A percentile compares a stretch with the other conserved stretches of the same genome.
These are phyloP conservation scores for Tuber microsphaerosporum DNA, from an alignment of 495 filamentous ascomycete species.

Conservation along the genomic window DNA sequence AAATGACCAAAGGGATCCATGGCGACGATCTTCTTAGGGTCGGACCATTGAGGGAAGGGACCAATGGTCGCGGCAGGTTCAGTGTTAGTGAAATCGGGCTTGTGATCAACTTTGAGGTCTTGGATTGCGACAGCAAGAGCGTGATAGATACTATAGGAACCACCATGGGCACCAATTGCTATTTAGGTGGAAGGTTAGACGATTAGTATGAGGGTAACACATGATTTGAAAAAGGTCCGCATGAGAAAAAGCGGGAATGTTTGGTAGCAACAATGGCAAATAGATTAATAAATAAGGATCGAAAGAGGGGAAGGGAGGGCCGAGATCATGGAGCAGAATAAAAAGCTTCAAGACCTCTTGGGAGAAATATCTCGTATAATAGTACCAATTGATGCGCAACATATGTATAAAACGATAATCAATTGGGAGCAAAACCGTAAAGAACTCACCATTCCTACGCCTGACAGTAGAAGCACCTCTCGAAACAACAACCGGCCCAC, in stretches of 20 bases:
- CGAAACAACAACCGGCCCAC: slow-evolving; percentile 89
- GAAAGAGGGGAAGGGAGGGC: slow-evolving; percentile 3
- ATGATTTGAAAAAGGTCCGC: slow-evolving; percentile 3
- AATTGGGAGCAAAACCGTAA: background rate
- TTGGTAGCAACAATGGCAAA: slow-evolving; percentile 8
- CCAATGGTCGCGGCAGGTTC: slow-evolving; percentile 84
- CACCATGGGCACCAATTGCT: slow-evolving; percentile 77
- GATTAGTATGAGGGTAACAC: slow-evolving; percentile 24
- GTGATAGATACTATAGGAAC: slow-evolving; percentile 96
- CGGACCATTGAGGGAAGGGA: slow-evolving; percentile 80
- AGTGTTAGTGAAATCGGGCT: slow-evolving; percentile 88
- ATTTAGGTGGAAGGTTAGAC: slow-evolving; percentile 20
- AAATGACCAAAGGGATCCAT: slow-evolving; percentile 95
- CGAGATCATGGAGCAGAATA: background rate
- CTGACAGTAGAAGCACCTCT: slow-evolving; percentile 67
- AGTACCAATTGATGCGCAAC: background rate
- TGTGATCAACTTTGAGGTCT: slow-evolving; percentile 74
- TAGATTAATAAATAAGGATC: background rate
- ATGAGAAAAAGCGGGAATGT: slow-evolving; percentile 2
- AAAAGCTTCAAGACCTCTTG: background rate
- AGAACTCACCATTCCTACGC: slow-evolving; percentile 68
- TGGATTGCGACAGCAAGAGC: slow-evolving; percentile 88
- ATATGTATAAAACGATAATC: background rate
- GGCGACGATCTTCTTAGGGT: slow-evolving; percentile 90
- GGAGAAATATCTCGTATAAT: background rate